These are phyloP conservation scores for Rutstroemia sp. DNA, from an alignment of 2,329 filamentous ascomycete genomes.

Conservation along the genomic window DNA sequence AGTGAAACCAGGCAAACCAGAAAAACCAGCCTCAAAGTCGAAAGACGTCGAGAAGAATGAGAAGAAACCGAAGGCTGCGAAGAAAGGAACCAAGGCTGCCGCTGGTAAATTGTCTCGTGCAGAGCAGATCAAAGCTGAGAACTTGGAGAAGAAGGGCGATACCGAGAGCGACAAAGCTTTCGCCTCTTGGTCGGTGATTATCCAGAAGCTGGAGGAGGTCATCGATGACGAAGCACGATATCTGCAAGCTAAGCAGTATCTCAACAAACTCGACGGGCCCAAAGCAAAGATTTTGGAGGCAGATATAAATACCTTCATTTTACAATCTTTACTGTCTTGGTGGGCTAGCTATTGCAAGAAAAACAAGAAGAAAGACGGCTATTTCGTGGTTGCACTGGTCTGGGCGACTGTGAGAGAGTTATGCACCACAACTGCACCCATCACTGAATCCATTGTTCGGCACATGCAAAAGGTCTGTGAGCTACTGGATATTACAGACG, in stretches of 20 bases:
- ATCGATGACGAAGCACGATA: conserved; percentile 27
- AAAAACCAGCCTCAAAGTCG: conserved; percentile 15
- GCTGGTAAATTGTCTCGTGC: conserved; percentile 31
- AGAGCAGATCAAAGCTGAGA: conserved; percentile 29
- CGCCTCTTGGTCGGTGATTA: conserved; percentile 24
- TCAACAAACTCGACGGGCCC: conserved; percentile 25
- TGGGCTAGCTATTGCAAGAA: conserved; percentile 37
- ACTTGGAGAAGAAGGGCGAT: conserved; percentile 25
- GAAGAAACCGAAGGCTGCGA: conserved; percentile 11
- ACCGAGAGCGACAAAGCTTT: conserved; percentile 28
- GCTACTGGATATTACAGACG: conserved; percentile 30
- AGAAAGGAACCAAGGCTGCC: conserved; percentile 33
- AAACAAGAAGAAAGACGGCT: conserved; percentile 27
- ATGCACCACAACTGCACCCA: conserved; percentile 29
- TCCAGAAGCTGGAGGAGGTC: conserved; percentile 24
- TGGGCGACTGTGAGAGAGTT: conserved; percentile 38
- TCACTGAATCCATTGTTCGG: conserved; percentile 35
- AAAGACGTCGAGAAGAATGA: conserved; percentile 21
- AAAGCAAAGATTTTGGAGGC: conserved; percentile 26
- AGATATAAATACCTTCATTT: conserved; percentile 37
- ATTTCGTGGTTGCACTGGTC: conserved; percentile 38
- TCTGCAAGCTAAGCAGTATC: conserved; percentile 22
- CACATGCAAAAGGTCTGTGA: conserved; percentile 29
- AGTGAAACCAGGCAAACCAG: conserved; percentile 13
- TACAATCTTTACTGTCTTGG: conserved; percentile 40